Conservation (phyloP, 768 basidiomycete genomes). For the Termitomyces sp. region DNA sequence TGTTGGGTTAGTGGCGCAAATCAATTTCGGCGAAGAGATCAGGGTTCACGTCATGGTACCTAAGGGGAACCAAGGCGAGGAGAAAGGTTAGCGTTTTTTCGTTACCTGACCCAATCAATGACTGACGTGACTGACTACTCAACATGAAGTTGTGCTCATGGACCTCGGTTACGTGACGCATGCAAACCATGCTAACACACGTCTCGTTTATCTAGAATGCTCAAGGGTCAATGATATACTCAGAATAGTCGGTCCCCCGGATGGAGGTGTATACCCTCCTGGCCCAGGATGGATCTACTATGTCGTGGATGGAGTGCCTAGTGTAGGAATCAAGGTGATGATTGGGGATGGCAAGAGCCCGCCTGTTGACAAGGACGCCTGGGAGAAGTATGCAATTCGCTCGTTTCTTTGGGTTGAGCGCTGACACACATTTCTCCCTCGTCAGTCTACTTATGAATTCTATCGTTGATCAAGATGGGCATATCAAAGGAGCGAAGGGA, state of each 20-base stretch:
- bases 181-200: slow-evolving; percentile 68
- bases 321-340: slow-evolving; percentile 57
- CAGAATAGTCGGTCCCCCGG: slow-evolving; percentile 58
- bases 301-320: slow-evolving; percentile 63
- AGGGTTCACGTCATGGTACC: slow-evolving; percentile 39
- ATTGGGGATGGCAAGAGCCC: slow-evolving; percentile 64
- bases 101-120: background rate
- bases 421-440: background rate
- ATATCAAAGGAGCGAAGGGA: slow-evolving; percentile 19
- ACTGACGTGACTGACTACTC: background rate
- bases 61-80: background rate
- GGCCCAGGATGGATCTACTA: slow-evolving; percentile 76
- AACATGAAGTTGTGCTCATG: slow-evolving; percentile 59
- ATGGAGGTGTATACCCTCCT: slow-evolving; percentile 65
- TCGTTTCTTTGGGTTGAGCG: background rate
- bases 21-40: slow-evolving; percentile 39
- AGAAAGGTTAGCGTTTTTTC: slow-evolving; percentile 28
- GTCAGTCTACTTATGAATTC: slow-evolving; percentile 45
- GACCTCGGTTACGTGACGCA: slow-evolving; percentile 83
- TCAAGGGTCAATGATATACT: slow-evolving; percentile 41
- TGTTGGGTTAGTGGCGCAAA: slow-evolving; percentile 21
- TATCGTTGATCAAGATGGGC: slow-evolving; percentile 44
- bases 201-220: slow-evolving; percentile 59
- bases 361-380: slow-evolving; percentile 47
- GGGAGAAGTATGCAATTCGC: slow-evolving; percentile 45